Evolutionary conservation across 129 eudicot genomes (phyloP), one percentile per base, ranked within the genome.

Genomic region (Dittrichia graveolens): DNA sequence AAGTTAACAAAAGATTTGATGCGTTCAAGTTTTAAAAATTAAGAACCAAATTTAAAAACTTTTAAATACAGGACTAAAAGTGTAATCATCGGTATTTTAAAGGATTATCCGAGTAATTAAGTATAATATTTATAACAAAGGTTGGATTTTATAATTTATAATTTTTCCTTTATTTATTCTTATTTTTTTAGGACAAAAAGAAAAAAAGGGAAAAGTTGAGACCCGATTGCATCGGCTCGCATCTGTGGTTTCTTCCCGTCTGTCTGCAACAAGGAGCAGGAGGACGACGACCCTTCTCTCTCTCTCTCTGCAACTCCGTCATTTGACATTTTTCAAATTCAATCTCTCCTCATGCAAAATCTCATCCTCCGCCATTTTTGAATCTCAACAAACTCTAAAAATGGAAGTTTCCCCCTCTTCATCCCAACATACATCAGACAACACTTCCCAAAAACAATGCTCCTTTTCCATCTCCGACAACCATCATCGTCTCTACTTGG

Each of bases 401-500:
- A 77, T 85, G 90, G 84, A 76, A 58, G 61, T 67, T 62, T 69
- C 82, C 37, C 47, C 75, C 10, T 75, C 80, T 67, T 71, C 66
- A 15, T 55, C 82, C 56, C 63, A 75, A 61, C 73, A 79, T 72
- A 50, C 81, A 6, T 58, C 84, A 11, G 54, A 87, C 73, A 61
- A 55, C 71, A 77, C 81, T 67, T 61, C 81, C 54, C 75, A 38
- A 47, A 65, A 58, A 46, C 80, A 45, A 63, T 46, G 68, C 61
- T 39, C 81, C 62, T 18, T 3, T 40, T 31, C 39, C 44, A 48
- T 16, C 53, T 8, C 69, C 54, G 71, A 86, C 79, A 79, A 85
- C 71, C 89, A 85, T 56, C 89, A 85, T 56, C 84, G 96, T 31
- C 90, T 92, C 16, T 92, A 92, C 74, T 61, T 85, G 63, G 98